Base-by-base conservation (phyloP, 305 asterid genomes). In the Solanum hybrid region DNA sequence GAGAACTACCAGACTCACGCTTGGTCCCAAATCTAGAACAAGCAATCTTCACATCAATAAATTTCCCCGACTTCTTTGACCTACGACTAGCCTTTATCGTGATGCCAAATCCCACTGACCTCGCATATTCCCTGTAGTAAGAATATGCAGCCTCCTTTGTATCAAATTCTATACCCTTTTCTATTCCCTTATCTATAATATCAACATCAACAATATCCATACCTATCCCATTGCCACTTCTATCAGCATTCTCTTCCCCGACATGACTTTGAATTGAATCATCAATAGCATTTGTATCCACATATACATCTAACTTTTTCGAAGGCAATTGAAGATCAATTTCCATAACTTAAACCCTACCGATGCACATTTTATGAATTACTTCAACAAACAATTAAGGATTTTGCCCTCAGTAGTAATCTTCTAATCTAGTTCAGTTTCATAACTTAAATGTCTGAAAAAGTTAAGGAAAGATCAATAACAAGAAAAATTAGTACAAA, bases 51-150 rank as follows among this genome's bases (percentile, higher is more conserved):
- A 94, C 93, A 88, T 94, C 96, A 87, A 94, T 94, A 91, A 94
- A 93, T 65, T 92, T 91, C 13, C 94, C 94, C 2, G 95, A 92
- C 89, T 91, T 94, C 86, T 94, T 94, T n/a, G 94, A 94, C 84
- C 95, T 72, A 10, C 94, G 94, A 85, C 95, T 94, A 32, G 96
- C 92, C 91, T 94, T 93, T 33, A 94, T 94, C 2, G 95, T 94
- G 88, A 94, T 93, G 70, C 96, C 96, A 91, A 94, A 93, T 82
- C 95, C 96, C 78, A 94, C 80, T 13, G 81, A 91, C 77, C 92
- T 87, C 2, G 96, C 95, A 81, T 93, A 94, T 86, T 92, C 96
- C 90, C 90, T 91, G 38, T 93, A 92, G 91, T 92, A 93, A 88
- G 94, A 90, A 87, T 94, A 93, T 3, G 96, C 94, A 1, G 90